Percentiles rank a stretch among this genome's conserved stretches.
Evolutionary conservation across 1,139 yeast species (phyloP).

Genomic region (Taiozyma sp.): DNA sequence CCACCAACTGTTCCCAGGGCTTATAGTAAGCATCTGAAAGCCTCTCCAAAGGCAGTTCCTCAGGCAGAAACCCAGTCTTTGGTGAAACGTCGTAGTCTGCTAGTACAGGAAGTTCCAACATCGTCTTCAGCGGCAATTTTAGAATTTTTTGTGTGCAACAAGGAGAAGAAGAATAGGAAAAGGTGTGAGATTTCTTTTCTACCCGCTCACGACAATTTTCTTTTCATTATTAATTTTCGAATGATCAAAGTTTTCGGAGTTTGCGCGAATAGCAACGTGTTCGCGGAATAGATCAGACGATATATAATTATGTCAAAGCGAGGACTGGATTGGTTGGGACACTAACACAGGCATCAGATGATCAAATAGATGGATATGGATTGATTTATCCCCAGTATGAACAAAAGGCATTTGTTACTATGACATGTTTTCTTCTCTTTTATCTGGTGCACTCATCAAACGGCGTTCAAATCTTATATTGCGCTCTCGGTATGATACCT

Average conservation of each 20-base stretch:
- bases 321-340: too few relatives aligned
- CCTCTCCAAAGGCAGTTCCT: conserved; percentile 52
- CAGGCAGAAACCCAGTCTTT: conserved; percentile 75
- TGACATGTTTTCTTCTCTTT: too few relatives aligned
- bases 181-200: neutral
- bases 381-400: too few relatives aligned
- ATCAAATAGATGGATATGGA: too few relatives aligned
- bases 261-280: too few relatives aligned
- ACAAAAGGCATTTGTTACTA: too few relatives aligned
- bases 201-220: neutral
- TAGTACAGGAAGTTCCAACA: conserved; percentile 39
- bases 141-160: neutral
- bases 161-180: neutral
- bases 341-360: too few relatives aligned
- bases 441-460: too few relatives aligned
- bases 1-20: conserved; percentile 75
- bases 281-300: too few relatives aligned
- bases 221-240: neutral
- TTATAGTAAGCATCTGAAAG: conserved; percentile 60
- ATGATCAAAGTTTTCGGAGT: neutral
- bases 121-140: conserved; percentile 7
- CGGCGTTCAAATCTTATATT: too few relatives aligned
- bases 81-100: conserved; percentile 69
- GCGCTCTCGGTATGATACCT: too few relatives aligned
- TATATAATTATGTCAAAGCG: too few relatives aligned